Base-by-base conservation (phyloP, 176 grass and related monocot genomes). In the Tillandsia fasciculata region DNA sequence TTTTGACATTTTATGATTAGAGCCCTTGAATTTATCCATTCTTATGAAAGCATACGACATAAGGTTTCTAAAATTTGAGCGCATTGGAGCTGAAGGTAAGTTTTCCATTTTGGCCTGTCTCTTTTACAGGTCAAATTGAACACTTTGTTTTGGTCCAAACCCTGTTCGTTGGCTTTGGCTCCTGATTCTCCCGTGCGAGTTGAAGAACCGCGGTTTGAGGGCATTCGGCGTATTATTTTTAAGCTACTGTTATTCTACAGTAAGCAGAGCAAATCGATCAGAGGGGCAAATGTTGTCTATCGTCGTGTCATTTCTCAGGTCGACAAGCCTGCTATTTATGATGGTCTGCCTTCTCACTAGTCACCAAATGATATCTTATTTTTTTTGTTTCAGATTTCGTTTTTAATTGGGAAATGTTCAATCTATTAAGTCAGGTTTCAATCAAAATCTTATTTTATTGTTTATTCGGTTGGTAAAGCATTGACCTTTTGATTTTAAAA, bases 191-290 rank as follows among this genome's bases (percentile, higher is more conserved):
- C 89, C 75, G 42, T 82, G 58, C 90, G 89, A 86, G 80, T 76
- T 0, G 80, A 82, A 81, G 94, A 99, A 53, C 94, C 94, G 64
- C 70, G 83, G 2, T 99, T 65, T 66, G 53, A 84, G 52, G 89
- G 89, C 8, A 86, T 99, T 66, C 86, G 83, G 64, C 87, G 61
- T 12, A 51, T 99, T 49, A 77, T 99, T 47, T 57, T 93, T n/a
- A 99, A 80, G 26, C 64, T 99, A 58, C 14, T 99, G 64, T 58
- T 99, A 51, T 99, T 99, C 80, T 99, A 99, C 72, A 93, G 94
- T 82, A 90, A 93, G 72, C 86, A 99, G 84, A 99, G 89, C 89
- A 99, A 86, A 72, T 79, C 94, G 28, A 87, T 99, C 64, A 86
- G 89, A 87, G 94, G 89, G 49, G 89, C 94, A 82, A 93, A 87